phyloP scores from a whole-genome alignment of 495 filamentous ascomycete genomes.

The Penicillium dipodomyicola region DNA sequence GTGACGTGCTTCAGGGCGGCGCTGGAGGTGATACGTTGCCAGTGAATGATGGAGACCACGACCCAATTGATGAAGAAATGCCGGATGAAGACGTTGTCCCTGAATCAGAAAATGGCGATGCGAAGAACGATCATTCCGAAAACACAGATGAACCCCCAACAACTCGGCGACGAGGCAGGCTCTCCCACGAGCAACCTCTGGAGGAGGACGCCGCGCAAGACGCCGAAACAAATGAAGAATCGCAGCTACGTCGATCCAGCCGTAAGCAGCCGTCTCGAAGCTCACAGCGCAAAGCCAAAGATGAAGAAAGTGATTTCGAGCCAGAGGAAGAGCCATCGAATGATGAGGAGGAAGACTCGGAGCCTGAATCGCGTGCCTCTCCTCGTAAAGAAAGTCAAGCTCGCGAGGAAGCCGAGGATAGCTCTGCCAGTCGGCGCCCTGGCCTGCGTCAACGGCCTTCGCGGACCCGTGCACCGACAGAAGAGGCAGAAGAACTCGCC shows the following conservation, averaged over 20 bases:
- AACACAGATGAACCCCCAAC: slow-evolving; percentile 65
- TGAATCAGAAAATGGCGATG: slow-evolving; percentile 49
- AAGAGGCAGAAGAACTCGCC: slow-evolving; percentile 70
- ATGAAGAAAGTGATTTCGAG: slow-evolving; percentile 87
- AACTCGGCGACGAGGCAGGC: slow-evolving; percentile 49
- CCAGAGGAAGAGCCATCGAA: slow-evolving; percentile 61
- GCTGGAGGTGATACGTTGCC: slow-evolving; percentile 35
- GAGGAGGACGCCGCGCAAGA: slow-evolving; percentile 33
- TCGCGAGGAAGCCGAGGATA: slow-evolving; percentile 49
- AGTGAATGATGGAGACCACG: slow-evolving; percentile 17
- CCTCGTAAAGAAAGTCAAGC: slow-evolving; percentile 42
- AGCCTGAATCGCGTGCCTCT: slow-evolving; percentile 46
- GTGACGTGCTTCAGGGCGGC: slow-evolving; percentile 37
- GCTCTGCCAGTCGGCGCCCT: slow-evolving; percentile 48
- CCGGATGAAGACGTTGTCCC: slow-evolving; percentile 49
- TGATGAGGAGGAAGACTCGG: slow-evolving; percentile 66
- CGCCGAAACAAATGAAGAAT: slow-evolving; percentile 35
- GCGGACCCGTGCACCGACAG: slow-evolving; percentile 54
- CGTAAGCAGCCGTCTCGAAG: slow-evolving; percentile 47
- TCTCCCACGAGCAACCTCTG: slow-evolving; percentile 30
- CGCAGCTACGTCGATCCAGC: slow-evolving; percentile 47
- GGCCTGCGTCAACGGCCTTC: slow-evolving; percentile 49
- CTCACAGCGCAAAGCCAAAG: slow-evolving; percentile 53
- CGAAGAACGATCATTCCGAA: slow-evolving; percentile 29
- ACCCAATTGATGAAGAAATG: slow-evolving; percentile 40